A percentile compares a stretch with the other conserved stretches of the same genome.
Conservation (phyloP, 2,329 filamentous ascomycete genomes). For the Arthrinium puccinioides region DNA sequence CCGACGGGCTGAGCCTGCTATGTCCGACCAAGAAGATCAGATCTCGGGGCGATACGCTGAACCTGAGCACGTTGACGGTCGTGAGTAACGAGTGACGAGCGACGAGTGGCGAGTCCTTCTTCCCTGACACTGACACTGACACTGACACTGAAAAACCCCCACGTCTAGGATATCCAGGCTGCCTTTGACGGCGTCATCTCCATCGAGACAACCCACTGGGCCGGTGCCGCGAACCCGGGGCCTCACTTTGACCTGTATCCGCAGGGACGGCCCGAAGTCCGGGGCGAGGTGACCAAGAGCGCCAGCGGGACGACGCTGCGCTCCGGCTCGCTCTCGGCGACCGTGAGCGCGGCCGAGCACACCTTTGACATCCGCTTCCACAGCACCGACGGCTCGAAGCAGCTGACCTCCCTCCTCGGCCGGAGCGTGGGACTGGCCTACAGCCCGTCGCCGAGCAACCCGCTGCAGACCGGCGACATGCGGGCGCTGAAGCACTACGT, state of each 20-base stretch:
- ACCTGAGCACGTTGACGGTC: constrained; percentile 46
- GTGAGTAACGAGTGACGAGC: constrained; percentile 22
- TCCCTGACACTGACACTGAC: too few species aligned
- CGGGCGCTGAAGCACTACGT: constrained; percentile 46
- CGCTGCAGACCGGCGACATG: constrained; percentile 47
- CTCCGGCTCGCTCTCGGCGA: constrained; percentile 45
- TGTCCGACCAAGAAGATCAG: constrained; percentile 51
- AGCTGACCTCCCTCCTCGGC: constrained; percentile 45
- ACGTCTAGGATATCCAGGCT: constrained; percentile 43
- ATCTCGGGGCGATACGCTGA: constrained; percentile 47
- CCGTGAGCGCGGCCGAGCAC: constrained; percentile 38
- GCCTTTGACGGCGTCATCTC: constrained; percentile 53
- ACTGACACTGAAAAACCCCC: too few species aligned
- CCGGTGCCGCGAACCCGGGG: constrained; percentile 41
- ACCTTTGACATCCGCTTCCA: constrained; percentile 51
- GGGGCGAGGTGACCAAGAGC: constrained; percentile 30
- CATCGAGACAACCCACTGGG: constrained; percentile 50
- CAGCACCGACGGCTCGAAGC: constrained; percentile 37
- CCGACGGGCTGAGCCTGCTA: constrained; percentile 43
- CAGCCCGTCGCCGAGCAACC: constrained; percentile 42
- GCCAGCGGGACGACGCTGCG: constrained; percentile 39
- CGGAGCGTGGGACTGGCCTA: constrained; percentile 53
- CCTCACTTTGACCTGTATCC: constrained; percentile 54
- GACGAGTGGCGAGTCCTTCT: too few species aligned
- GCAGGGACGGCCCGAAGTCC: constrained; percentile 34